A percentile compares a stretch with the other conserved stretches of the same genome.
phyloP scores from a whole-genome alignment of 139 green algal species.

The Astrephomene gubernaculifera region DNA sequence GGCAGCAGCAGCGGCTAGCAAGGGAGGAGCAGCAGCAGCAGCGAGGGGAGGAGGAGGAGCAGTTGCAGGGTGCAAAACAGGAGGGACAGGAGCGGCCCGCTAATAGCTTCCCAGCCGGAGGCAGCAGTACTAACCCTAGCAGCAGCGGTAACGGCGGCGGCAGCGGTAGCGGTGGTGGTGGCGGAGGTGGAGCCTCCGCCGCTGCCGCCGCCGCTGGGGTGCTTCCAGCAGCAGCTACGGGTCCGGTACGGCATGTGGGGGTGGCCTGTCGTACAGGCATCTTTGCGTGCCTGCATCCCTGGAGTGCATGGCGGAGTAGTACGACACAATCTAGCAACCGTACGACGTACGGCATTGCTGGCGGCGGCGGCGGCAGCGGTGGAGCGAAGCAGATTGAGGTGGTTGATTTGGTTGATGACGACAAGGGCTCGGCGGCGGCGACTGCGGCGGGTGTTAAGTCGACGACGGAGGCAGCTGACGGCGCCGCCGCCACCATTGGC shows the following conservation, averaged over 20 bases:
- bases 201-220: not conserved
- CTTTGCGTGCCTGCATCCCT: conserved; percentile 16
- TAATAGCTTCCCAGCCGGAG: too few species aligned
- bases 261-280: conserved; percentile 27
- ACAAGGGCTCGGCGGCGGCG: not conserved
- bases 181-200: not conserved
- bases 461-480: too few species aligned
- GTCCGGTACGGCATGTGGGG: not conserved
- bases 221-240: not conserved
- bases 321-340: not conserved
- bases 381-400: not conserved
- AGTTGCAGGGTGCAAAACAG: not conserved
- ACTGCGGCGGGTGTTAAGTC: not conserved
- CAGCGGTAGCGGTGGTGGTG: not conserved
- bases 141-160: not conserved
- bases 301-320: not conserved
- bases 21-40: not conserved
- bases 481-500: too few species aligned
- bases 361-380: not conserved
- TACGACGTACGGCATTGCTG: not conserved
- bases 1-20: not conserved
- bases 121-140: too few species aligned
- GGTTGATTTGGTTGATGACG: not conserved
- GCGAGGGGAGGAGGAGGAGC: too few species aligned
- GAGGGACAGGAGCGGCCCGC: not conserved